Base-by-base conservation (phyloP, 495 filamentous ascomycete genomes). In the Rostrohypoxylon terebratum region DNA sequence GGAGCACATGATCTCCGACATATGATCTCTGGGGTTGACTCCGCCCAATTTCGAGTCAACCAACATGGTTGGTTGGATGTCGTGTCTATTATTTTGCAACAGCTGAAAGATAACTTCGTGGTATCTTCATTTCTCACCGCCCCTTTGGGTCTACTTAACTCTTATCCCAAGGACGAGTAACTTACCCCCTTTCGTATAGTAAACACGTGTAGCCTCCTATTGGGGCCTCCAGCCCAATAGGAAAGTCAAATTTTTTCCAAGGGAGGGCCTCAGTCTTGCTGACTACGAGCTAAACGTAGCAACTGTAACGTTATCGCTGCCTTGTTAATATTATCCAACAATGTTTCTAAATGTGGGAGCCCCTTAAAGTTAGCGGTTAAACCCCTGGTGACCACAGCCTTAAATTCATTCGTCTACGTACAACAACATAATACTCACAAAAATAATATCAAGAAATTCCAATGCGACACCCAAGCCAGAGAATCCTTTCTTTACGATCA, bases 381-480 rank as follows among this genome's bases (percentile, higher is more conserved):
- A 33, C 42, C 42, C 45, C 54, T 50, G 10, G 40, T 40, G 18
- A 18, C 8, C 8, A n/a, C 21, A 51, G 55, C 64, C 63, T 38
- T 44, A 51, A 36, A 31, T n/a, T 2, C 10, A 28, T 42, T 44
- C n/a, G 51, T 54, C n/a, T 51, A 48, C 42, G 9, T 59, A 48
- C 53, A n/a, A n/a, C 34, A 28, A 45, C 64, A 8, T 11, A 40
- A 45, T 25, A 31, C 1, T 9, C 18, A 13, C 21, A 42, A 10
- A 51, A 60, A 23, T 25, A 42, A n/a, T n/a, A n/a, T n/a, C n/a
- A n/a, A n/a, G 36, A n/a, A 38, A 42, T n/a, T n/a, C n/a, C n/a
- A n/a, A 94, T 85, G 23, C 82, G 81, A 42, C 82, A 77, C 0
- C 87, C 92, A 23, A 96, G 79, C 87, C 91, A 95, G 0, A 96